Evolutionary conservation across 2,329 filamentous ascomycete species (phyloP).

Genomic region (Aspergillus fumigatiaffinis): DNA sequence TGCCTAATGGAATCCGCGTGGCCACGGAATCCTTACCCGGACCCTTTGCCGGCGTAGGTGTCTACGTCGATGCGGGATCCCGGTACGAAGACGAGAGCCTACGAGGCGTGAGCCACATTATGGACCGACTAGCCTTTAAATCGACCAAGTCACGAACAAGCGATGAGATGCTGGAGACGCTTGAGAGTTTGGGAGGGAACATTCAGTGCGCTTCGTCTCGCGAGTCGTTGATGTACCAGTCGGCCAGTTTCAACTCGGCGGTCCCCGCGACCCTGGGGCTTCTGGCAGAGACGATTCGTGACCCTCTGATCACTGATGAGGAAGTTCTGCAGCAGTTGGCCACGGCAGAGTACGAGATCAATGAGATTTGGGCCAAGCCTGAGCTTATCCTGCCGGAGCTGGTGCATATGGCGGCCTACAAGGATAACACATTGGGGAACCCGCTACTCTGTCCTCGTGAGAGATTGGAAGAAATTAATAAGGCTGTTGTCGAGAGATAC

Average conservation of each 20-base stretch:
- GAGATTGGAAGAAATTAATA: slow-evolving; percentile 69
- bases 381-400: slow-evolving; percentile 93
- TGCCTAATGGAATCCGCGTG: slow-evolving; percentile 89
- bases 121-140: slow-evolving; percentile 94
- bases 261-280: slow-evolving; percentile 78
- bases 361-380: slow-evolving; percentile 96
- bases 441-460: slow-evolving; percentile 88
- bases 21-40: slow-evolving; percentile 92
- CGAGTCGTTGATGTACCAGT: slow-evolving; percentile 98
- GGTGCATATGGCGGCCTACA: slow-evolving; percentile 91
- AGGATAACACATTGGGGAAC: slow-evolving; percentile 93
- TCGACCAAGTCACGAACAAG: slow-evolving; percentile 67
- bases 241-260: slow-evolving; percentile 91
- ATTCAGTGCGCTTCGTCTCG: slow-evolving; percentile 95
- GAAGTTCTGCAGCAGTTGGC: slow-evolving; percentile 84
- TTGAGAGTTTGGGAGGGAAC: slow-evolving; percentile 88
- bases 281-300: slow-evolving; percentile 88
- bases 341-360: slow-evolving; percentile 92
- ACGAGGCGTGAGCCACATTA: slow-evolving; percentile 89
- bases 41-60: slow-evolving; percentile 89
- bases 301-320: slow-evolving; percentile 77
- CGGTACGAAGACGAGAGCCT: slow-evolving; percentile 84
- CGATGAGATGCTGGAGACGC: slow-evolving; percentile 80
- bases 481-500: slow-evolving; percentile 70
- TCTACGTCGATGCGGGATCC: slow-evolving; percentile 93